Base-by-base conservation (phyloP, 2,329 filamentous ascomycete species). In the Calonectria crousiana region DNA sequence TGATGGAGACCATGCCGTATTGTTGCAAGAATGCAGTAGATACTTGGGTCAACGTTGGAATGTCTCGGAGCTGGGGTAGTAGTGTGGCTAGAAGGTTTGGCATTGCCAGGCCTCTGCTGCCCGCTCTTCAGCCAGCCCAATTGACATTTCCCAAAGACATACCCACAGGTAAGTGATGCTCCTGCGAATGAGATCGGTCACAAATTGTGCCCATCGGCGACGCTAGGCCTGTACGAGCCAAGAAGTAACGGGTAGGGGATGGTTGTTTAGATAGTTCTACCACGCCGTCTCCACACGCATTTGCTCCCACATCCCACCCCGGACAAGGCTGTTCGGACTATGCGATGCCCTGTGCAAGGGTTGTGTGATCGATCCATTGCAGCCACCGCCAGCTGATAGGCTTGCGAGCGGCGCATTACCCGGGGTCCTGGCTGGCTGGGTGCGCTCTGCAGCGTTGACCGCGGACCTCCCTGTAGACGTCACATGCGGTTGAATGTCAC, bases 21-120 rank as follows among this genome's bases (percentile, higher is more conserved):
- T 44, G 36, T 67, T 64, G 69, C 47, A 20, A 78, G 74, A 76
- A 79, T 76, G 74, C 34, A 67, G 72, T 66, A 26, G 64, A 74
- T 53, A 71, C 72, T 64, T 69, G 71, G 64, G 71, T 41, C 47
- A 23, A 75, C 64, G 70, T 75, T 74, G 69, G 72, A 67, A 68
- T 73, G 75, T 76, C 74, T 78, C 78, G 75, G 75, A 38, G 62
- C 60, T 30, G 67, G 64, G 30, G 65, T 52, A 60, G 65, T 68
- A 58, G 52, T 68, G 64, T 23, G 34, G 44, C 51, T 26, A 38
- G 18, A 77, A 77, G 62, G 74, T 76, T 79, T 69, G 53, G 26
- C 67, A 47, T 26, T 71, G 44, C 62, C 56, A 51, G 53, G 53
- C n/a, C 70, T 51, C 23, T 71, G 44, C 58, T 53, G 44, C 56